These are phyloP conservation scores for Elsinoe fawcettii DNA, from an alignment of 2,329 filamentous ascomycete species.

Conservation along the genomic window DNA sequence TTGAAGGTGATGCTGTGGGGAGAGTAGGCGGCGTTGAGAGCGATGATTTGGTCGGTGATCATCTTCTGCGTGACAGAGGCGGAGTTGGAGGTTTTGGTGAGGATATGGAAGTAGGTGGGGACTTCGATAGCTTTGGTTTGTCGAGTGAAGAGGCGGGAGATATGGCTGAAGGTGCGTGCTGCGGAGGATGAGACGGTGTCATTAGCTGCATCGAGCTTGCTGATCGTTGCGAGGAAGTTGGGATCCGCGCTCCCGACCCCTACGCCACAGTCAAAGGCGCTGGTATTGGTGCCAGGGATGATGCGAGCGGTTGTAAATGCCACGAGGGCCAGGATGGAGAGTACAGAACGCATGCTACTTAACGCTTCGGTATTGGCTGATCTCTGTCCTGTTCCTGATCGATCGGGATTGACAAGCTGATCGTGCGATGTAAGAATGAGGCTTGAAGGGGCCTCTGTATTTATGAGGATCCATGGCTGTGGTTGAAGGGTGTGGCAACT, in stretches of 20 bases:
- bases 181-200: conserved; percentile 18
- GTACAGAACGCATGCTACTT: conserved; percentile 17
- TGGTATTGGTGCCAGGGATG: conserved; percentile 18
- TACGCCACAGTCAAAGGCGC: conserved; percentile 39
- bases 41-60: conserved; percentile 32
- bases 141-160: conserved; percentile 18
- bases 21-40: conserved; percentile 39
- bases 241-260: conserved; percentile 30
- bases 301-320: conserved; percentile 15
- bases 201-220: conserved; percentile 27
- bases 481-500: neutral
- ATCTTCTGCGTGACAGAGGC: conserved; percentile 35
- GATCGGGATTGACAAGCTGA: neutral
- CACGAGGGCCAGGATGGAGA: conserved; percentile 18
- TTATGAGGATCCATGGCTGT: conserved; percentile 6
- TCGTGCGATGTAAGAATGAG: neutral
- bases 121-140: conserved; percentile 29
- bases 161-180: conserved; percentile 24
- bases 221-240: conserved; percentile 34
- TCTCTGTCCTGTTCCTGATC: neutral
- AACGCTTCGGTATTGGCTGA: neutral
- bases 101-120: conserved; percentile 40
- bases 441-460: neutral
- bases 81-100: conserved; percentile 32
- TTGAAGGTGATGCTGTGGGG: conserved; percentile 46